These are phyloP conservation scores for Cladosporium austrohemisphaericum DNA, from an alignment of 2,329 filamentous ascomycete genomes.

Conservation along the genomic window DNA sequence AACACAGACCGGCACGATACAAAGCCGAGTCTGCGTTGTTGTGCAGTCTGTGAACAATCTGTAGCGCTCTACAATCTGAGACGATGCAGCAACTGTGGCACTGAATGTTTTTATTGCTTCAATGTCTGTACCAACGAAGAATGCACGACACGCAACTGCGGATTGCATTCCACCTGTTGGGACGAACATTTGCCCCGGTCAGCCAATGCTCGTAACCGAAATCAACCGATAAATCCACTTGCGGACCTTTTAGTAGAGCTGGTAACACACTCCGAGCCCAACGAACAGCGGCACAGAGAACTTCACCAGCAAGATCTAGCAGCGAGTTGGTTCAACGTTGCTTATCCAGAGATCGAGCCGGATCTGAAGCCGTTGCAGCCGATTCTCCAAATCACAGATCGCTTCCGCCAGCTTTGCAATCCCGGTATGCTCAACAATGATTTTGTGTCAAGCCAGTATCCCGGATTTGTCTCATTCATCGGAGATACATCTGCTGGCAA, in stretches of 20 bases:
- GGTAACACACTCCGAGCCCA: neutral
- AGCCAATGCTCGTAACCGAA: too few relatives aligned
- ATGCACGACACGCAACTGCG: too few relatives aligned
- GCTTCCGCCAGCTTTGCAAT: neutral
- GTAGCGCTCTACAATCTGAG: too few relatives aligned
- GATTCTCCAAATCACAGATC: neutral
- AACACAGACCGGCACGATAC: too few relatives aligned
- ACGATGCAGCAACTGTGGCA: too few relatives aligned
- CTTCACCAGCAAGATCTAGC: neutral
- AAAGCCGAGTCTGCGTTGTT: too few relatives aligned
- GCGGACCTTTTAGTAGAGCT: neutral
- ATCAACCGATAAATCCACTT: neutral
- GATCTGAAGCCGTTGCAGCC: neutral
- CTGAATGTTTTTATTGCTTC: too few relatives aligned
- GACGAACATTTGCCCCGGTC: too few relatives aligned
- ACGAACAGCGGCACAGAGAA: neutral
- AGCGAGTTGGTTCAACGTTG: neutral
- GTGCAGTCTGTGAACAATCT: too few relatives aligned
- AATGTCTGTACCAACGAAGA: too few relatives aligned
- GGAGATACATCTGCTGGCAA: slow-evolving; percentile 44
- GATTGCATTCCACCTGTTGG: too few relatives aligned
- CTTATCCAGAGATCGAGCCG: neutral
- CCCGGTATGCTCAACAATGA: neutral
- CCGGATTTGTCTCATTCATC: slow-evolving; percentile 34
- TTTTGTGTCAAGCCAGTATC: slow-evolving; percentile 19